Conservation (phyloP, 192 early-diverging fungal species). For the Lobosporangium transversale region DNA sequence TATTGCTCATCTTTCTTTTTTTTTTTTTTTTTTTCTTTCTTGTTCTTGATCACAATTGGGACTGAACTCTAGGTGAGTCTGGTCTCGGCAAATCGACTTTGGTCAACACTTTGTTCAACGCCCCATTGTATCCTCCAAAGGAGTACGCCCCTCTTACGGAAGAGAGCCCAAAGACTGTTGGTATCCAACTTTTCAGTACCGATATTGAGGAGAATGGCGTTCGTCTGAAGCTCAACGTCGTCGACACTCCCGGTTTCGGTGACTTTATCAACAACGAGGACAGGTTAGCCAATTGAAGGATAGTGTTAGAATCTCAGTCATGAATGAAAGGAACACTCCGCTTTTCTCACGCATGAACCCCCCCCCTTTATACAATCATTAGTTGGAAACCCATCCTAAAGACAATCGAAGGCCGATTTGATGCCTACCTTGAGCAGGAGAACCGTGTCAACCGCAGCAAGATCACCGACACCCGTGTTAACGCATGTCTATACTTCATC, state of each 20-base stretch:
- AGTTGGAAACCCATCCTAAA: constrained; percentile 98
- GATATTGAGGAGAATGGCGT: constrained; percentile 98
- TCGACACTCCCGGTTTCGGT: constrained; percentile 98
- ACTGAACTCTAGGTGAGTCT: constrained; percentile 74
- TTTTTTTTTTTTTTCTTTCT: constrained; percentile 12
- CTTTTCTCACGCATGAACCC: too few species aligned
- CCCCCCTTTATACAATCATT: background rate
- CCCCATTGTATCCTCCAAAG: constrained; percentile 86
- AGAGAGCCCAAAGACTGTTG: constrained; percentile 76
- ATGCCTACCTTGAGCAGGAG: constrained; percentile 93
- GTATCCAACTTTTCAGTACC: constrained; percentile 77
- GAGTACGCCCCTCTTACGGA: constrained; percentile 72
- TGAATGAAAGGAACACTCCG: too few species aligned
- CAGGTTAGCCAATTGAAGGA: constrained; percentile 59
- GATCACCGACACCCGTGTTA: constrained; percentile 94
- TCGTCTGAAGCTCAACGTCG: constrained; percentile 90
- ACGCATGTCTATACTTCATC: constrained; percentile 97
- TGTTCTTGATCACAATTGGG: background rate
- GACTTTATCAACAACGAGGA: constrained; percentile 99
- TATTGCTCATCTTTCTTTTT: too few species aligned
- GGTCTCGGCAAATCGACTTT: constrained; percentile 98
- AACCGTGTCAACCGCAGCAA: constrained; percentile 87
- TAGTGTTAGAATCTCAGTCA: background rate
- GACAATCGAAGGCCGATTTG: constrained; percentile 96
- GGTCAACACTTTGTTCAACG: constrained; percentile 97